phyloP scores from a whole-genome alignment of 225 moss, liverwort and hornwort species.

The Asterella californica region DNA sequence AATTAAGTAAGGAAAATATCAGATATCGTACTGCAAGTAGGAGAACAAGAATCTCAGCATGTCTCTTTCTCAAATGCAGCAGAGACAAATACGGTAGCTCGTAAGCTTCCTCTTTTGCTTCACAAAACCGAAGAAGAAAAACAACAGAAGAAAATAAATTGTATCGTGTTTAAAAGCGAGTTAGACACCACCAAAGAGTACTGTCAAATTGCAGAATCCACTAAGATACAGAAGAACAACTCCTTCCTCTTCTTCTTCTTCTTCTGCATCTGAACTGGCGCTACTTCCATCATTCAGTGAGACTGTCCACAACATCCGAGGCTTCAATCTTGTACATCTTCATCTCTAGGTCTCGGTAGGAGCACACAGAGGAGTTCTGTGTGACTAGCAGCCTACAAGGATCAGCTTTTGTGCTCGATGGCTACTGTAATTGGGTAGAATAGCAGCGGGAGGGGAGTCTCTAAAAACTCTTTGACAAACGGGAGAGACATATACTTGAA shows the following conservation, averaged over 20 bases:
- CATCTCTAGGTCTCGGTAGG: no score
- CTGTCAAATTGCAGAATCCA: neutral
- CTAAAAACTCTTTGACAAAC: neutral
- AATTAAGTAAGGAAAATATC: neutral
- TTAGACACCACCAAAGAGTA: neutral
- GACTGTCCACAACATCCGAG: no score
- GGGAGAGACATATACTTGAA: neutral
- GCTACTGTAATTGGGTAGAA: no score
- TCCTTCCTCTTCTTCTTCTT: no score
- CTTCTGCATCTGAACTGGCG: no score
- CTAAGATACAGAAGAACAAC: neutral
- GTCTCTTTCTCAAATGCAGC: neutral
- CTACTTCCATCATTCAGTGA: no score
- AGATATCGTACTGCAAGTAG: neutral
- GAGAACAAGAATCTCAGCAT: constrained; percentile 1
- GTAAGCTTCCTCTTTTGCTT: neutral
- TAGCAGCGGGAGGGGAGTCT: no score
- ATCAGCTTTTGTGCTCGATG: no score
- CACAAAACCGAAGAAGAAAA: neutral
- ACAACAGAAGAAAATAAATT: neutral
- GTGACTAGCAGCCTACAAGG: no score
- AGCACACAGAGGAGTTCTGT: no score
- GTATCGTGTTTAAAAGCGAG: neutral
- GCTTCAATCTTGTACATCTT: no score
- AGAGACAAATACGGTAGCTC: no score